These are phyloP conservation scores for Secale cereale DNA, from an alignment of 176 grass and related monocot species.

Conservation along the genomic window DNA sequence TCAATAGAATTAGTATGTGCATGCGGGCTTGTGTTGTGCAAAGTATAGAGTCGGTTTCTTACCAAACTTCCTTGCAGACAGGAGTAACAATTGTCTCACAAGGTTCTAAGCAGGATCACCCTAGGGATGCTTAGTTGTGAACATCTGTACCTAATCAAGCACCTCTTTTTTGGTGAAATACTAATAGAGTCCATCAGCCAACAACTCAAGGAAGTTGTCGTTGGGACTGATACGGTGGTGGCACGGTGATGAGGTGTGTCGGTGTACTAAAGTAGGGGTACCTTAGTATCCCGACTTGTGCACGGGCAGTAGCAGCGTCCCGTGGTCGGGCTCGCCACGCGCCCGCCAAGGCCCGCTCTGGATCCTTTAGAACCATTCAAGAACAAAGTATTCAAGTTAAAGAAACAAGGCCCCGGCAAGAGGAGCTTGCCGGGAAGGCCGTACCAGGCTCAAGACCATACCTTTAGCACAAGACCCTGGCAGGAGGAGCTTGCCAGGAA, in stretches of 20 bases:
- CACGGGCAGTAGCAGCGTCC: no score
- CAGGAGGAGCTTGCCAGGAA: no score
- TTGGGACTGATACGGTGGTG: conserved; percentile 54
- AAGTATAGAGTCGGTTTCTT: not conserved
- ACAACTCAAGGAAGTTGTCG: conserved; percentile 75
- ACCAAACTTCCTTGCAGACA: conserved; percentile 57
- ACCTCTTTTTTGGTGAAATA: conserved; percentile 88
- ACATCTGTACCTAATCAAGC: conserved; percentile 53
- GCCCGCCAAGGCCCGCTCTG: no score
- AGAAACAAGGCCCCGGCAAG: no score
- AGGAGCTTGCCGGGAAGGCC: no score
- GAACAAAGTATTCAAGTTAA: no score
- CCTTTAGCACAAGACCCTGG: no score
- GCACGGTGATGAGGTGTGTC: conserved; percentile 48
- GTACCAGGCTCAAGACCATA: no score
- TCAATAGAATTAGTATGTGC: not conserved
- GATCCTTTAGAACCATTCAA: no score
- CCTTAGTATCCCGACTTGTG: no score
- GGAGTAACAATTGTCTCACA: conserved; percentile 48
- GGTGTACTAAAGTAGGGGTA: no score
- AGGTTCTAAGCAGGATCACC: conserved; percentile 73
- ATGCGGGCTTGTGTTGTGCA: not conserved
- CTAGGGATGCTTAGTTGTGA: conserved; percentile 45
- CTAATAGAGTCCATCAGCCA: conserved; percentile 76
- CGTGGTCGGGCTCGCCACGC: no score